Evolutionary conservation across 2,329 filamentous ascomycete species (phyloP).

Genomic region (Fusarium odoratissimum): DNA sequence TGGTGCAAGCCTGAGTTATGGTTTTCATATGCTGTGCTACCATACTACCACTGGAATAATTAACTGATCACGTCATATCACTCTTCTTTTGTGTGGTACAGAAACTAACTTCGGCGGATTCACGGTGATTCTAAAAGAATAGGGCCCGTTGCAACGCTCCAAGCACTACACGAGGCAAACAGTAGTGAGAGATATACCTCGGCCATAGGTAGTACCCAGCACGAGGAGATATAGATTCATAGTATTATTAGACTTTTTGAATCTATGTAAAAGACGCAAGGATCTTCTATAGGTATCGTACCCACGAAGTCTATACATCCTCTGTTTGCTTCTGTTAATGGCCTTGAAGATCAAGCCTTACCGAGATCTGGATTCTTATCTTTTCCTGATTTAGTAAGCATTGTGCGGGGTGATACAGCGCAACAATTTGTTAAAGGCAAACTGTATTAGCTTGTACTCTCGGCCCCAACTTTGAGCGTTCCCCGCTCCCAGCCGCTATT

Average conservation of each 20-base stretch:
- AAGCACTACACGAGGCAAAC: fast-evolving
- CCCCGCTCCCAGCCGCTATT: background rate
- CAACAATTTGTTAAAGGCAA: too few species aligned
- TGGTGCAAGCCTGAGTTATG: too few species aligned
- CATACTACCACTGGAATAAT: too few species aligned
- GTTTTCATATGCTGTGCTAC: too few species aligned
- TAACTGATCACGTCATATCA: too few species aligned
- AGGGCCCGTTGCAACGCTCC: background rate
- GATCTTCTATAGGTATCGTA: background rate
- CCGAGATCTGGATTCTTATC: background rate
- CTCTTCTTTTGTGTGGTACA: too few species aligned
- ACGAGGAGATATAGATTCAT: background rate
- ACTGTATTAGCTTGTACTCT: background rate
- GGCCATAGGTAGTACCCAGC: background rate
- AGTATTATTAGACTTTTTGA: background rate
- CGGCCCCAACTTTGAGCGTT: too few species aligned
- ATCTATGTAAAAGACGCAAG: too few species aligned
- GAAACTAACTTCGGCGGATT: too few species aligned
- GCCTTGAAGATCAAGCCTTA: background rate
- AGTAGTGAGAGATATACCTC: background rate
- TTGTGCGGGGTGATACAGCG: background rate
- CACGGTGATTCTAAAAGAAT: too few species aligned
- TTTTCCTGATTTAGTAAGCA: background rate
- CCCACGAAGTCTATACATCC: background rate
- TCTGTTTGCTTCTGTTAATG: background rate